Conservation (phyloP, 2,329 filamentous ascomycete genomes). For the Microdochium trichocladiopsis region DNA sequence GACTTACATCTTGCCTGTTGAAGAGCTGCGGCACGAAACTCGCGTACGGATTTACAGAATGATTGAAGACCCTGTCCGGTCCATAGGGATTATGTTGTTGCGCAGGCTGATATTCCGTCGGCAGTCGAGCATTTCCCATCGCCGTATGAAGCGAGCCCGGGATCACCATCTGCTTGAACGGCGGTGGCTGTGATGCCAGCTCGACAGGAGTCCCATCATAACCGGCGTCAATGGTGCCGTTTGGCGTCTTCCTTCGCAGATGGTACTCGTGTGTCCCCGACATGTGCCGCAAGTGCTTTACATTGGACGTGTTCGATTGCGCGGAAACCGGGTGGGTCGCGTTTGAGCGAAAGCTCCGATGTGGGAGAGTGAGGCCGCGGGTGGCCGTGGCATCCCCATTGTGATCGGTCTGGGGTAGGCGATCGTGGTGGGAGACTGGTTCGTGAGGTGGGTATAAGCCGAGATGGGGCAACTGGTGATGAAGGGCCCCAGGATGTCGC, state of each 20-base stretch:
- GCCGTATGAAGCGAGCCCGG: constrained; percentile 34
- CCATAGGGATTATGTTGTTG: constrained; percentile 6
- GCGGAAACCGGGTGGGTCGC: neutral
- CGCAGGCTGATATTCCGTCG: constrained; percentile 10
- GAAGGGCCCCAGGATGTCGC: neutral
- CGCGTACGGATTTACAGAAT: neutral
- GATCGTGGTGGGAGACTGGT: constrained; percentile 4
- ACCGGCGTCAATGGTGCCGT: constrained; percentile 83
- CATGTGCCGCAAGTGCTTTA: neutral
- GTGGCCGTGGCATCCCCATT: neutral
- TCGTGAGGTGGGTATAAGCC: neutral
- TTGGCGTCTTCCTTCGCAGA: constrained; percentile 85
- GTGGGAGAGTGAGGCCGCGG: neutral
- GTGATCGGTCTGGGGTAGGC: neutral
- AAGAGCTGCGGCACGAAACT: constrained; percentile 2
- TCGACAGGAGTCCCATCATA: constrained; percentile 81
- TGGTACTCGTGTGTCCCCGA: constrained; percentile 56
- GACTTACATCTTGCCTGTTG: constrained; percentile 8
- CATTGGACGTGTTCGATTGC: neutral
- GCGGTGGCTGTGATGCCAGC: constrained; percentile 65
- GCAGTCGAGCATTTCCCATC: constrained; percentile 17
- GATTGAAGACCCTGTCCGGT: neutral
- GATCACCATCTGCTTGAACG: constrained; percentile 76
- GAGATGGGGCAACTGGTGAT: neutral
- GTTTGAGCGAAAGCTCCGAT: neutral